Evolutionary conservation across 1,284 basidiomycete species (phyloP).

Genomic region (Ustilago nuda): DNA sequence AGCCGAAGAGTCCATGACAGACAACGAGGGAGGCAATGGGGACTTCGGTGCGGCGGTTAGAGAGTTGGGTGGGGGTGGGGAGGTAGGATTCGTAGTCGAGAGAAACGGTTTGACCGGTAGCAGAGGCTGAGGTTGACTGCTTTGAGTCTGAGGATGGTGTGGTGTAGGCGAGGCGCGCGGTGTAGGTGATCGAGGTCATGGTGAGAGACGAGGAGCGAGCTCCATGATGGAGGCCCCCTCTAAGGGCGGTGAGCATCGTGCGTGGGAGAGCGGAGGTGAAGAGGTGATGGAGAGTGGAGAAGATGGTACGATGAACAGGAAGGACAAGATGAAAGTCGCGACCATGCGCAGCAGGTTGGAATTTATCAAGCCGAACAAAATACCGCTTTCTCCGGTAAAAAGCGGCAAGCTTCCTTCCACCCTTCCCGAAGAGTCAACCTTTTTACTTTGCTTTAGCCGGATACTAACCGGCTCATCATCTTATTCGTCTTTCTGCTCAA

Average conservation of each 20-base stretch:
- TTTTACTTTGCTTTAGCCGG: background rate
- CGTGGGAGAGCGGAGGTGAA: background rate
- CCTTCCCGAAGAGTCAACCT: slow-evolving; percentile 7
- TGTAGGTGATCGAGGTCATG: background rate
- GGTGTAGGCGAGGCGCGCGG: slow-evolving; percentile 14
- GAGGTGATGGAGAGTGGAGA: background rate
- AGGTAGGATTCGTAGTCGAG: slow-evolving; percentile 49
- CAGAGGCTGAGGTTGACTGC: slow-evolving; percentile 19
- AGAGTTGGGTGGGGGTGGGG: slow-evolving; percentile 20
- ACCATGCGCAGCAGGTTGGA: slow-evolving; percentile 15
- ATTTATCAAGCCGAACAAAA: slow-evolving; percentile 32
- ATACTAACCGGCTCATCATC: background rate
- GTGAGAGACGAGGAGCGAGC: slow-evolving; percentile 1
- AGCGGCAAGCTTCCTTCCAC: background rate
- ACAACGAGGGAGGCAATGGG: slow-evolving; percentile 69
- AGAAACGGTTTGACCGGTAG: slow-evolving; percentile 42
- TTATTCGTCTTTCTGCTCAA: background rate
- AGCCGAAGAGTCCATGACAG: slow-evolving; percentile 75
- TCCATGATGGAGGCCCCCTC: slow-evolving; percentile 15
- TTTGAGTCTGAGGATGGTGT: slow-evolving; percentile 40
- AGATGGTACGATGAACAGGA: background rate
- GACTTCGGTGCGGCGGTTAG: slow-evolving; percentile 14
- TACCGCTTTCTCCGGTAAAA: slow-evolving; percentile 21
- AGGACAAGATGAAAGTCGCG: background rate
- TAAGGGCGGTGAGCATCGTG: slow-evolving; percentile 28